Conservation (phyloP, 805 yeast genomes). For the Cyberlindnera saturnus region DNA sequence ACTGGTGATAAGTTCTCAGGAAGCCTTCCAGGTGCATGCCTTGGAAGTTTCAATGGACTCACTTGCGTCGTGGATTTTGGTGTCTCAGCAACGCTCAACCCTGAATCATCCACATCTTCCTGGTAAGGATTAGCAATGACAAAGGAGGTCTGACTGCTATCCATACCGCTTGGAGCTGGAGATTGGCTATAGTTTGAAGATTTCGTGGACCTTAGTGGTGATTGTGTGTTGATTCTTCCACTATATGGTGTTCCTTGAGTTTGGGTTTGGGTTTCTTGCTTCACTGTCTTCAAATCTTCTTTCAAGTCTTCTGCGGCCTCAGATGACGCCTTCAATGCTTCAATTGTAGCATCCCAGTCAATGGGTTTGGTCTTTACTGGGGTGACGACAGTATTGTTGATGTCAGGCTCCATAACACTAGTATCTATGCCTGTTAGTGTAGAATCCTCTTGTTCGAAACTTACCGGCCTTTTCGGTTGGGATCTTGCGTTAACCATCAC, state of each 20-base stretch:
- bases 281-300: neutral
- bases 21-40: neutral
- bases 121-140: neutral
- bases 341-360: conserved; percentile 22
- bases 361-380: neutral
- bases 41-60: conserved; percentile 5
- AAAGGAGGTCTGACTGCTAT: conserved; percentile 1
- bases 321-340: conserved; percentile 6
- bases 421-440: no score
- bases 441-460: no score
- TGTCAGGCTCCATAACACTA: no score
- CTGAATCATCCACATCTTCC: neutral
- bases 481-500: neutral
- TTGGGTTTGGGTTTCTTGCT: neutral
- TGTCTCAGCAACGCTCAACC: neutral
- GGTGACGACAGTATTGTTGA: no score
- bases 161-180: conserved; percentile 1
- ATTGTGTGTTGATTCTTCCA: conserved; percentile 13
- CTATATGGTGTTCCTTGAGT: conserved; percentile 10
- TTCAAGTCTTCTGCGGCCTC: neutral
- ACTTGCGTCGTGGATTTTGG: conserved; percentile 5
- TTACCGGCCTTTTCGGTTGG: neutral
- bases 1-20: no score
- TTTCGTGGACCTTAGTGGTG: conserved; percentile 5
- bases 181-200: conserved; percentile 2